Evolutionary conservation across 192 early-diverging fungal species (phyloP).

Genomic region (Spizellomyces sp.): DNA sequence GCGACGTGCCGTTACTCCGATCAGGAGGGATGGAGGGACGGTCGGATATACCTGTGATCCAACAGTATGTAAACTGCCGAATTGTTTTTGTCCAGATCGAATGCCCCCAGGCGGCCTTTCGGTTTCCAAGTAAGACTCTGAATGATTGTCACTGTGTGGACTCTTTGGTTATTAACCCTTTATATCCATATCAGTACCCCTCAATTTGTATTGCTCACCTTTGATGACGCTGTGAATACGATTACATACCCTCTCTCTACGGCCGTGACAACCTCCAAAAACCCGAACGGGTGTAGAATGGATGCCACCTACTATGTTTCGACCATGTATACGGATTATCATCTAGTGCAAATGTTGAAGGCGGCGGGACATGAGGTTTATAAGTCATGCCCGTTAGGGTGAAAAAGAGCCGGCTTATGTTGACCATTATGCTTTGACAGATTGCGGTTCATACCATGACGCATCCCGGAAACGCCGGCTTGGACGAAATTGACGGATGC

Average conservation of each 20-base stretch:
- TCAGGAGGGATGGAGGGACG: not conserved
- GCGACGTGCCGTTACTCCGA: too few relatives aligned
- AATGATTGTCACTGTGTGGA: not conserved
- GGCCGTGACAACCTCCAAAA: not conserved
- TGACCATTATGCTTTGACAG: not conserved
- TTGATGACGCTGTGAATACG: conserved; percentile 20
- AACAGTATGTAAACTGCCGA: conserved; percentile 12
- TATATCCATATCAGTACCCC: conserved; percentile 14
- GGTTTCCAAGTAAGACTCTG: not conserved
- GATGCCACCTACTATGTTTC: conserved; percentile 21
- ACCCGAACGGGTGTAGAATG: conserved; percentile 21
- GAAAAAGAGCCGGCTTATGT: not conserved
- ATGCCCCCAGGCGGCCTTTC: conserved; percentile 7
- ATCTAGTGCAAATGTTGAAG: conserved; percentile 10
- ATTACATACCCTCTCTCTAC: not conserved
- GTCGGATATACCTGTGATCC: conserved; percentile 19
- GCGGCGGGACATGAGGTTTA: conserved; percentile 16
- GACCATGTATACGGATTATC: conserved; percentile 21
- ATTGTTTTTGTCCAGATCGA: conserved; percentile 14
- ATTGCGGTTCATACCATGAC: conserved; percentile 30
- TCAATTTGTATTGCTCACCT: conserved; percentile 19
- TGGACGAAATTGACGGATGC: conserved; percentile 46
- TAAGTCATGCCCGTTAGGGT: not conserved
- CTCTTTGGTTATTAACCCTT: not conserved
- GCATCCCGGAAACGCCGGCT: conserved; percentile 14